Conservation (phyloP, 805 yeast genomes). For the Saccharomyces jurei region DNA sequence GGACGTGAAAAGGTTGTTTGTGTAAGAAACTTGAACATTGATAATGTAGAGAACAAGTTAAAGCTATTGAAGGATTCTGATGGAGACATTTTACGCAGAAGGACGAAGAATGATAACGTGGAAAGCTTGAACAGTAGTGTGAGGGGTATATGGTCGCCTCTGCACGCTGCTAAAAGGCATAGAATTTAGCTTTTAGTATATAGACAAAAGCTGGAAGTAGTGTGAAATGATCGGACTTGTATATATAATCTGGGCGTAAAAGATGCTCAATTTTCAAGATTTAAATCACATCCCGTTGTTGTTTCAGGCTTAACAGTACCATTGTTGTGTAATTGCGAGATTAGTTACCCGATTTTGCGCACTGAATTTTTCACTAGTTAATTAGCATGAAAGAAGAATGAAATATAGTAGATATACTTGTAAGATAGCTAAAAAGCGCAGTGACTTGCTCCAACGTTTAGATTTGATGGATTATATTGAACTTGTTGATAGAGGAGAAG, state of each 20-base stretch:
- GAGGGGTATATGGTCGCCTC: conserved; percentile 97
- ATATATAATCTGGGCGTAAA: background rate
- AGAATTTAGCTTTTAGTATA: conserved; percentile 8
- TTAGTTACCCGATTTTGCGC: background rate
- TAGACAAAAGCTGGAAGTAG: background rate
- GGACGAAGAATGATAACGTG: conserved; percentile 66
- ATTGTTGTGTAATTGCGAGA: too few species aligned
- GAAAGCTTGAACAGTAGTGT: conserved; percentile 72
- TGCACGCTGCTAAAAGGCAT: conserved; percentile 44
- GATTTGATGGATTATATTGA: conserved; percentile 15
- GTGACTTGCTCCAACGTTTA: background rate
- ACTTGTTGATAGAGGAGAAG: conserved; percentile 4
- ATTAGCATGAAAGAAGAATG: background rate
- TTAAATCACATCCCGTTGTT: background rate
- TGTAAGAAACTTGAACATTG: conserved; percentile 60
- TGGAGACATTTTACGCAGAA: conserved; percentile 53
- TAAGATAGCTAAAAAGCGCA: background rate
- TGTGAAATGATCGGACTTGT: background rate
- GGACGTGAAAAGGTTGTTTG: conserved; percentile 55
- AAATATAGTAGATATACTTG: background rate
- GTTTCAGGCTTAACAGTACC: background rate
- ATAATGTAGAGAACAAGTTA: conserved; percentile 57
- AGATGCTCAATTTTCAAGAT: background rate
- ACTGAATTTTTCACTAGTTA: background rate
- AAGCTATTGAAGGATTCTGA: conserved; percentile 56